phyloP scores from a whole-genome alignment of 2,329 filamentous ascomycete species.

The Sporothrix phasma region DNA sequence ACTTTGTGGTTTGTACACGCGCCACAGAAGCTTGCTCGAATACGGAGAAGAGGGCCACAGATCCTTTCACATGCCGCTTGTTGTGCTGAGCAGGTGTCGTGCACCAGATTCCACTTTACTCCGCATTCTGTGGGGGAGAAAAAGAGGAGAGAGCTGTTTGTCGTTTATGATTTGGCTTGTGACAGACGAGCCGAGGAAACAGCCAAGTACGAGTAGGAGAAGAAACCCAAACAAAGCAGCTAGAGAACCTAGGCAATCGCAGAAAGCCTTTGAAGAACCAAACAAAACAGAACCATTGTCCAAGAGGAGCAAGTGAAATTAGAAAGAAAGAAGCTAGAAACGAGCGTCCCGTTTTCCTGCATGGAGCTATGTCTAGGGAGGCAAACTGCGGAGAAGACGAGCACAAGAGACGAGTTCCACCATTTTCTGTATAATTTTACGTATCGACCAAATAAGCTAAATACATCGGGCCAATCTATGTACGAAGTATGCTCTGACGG shows the following conservation, averaged over 20 bases:
- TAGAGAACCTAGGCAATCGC: background rate
- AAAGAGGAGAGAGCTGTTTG: background rate
- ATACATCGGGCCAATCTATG: background rate
- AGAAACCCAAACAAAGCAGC: background rate
- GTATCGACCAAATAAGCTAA: background rate
- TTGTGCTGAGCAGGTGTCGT: too few species aligned
- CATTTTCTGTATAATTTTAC: too few species aligned
- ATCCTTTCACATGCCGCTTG: background rate
- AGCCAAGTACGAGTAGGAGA: background rate
- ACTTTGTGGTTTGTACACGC: too few species aligned
- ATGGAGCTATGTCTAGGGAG: background rate
- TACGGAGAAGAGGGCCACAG: background rate
- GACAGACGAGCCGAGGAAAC: conserved; percentile 1
- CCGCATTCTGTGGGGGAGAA: conserved; percentile 1
- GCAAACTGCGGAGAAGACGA: background rate
- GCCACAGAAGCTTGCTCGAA: background rate
- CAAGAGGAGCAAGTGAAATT: background rate
- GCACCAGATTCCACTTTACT: background rate
- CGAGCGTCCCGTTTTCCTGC: background rate
- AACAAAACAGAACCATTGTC: background rate
- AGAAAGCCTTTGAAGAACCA: too few species aligned
- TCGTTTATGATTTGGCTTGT: conserved; percentile 2
- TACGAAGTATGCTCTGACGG: background rate
- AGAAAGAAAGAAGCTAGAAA: background rate
- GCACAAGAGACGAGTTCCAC: background rate